Conservation (phyloP, 345 rosid genomes). For the Garcia nutans region DNA sequence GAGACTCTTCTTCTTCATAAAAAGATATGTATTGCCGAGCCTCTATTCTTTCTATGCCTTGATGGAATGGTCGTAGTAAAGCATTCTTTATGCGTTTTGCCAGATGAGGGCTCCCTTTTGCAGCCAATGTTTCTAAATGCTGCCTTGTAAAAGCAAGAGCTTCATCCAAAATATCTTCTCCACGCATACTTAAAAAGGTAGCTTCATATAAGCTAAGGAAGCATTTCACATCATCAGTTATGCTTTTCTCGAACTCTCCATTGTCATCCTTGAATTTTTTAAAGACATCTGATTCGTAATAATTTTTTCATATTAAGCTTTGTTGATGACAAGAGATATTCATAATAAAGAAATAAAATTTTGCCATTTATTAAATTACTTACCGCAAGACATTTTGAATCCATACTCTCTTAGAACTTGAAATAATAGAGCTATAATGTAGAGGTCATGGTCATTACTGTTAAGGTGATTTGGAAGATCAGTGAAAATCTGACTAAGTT, state of each 20-base stretch:
- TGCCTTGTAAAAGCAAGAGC: conserved; percentile 19
- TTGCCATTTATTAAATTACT: background rate
- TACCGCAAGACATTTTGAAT: background rate
- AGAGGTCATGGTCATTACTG: background rate
- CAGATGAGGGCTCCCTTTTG: background rate
- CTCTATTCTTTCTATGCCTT: background rate
- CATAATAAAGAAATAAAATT: too few species aligned
- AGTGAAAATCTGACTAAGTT: background rate
- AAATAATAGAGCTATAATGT: background rate
- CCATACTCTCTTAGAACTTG: background rate
- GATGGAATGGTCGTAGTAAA: background rate
- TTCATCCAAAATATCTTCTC: conserved; percentile 35
- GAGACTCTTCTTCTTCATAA: background rate
- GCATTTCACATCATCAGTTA: conserved; percentile 25
- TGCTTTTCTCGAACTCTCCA: conserved; percentile 21
- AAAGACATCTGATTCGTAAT: conserved; percentile 25
- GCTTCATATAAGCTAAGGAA: conserved; percentile 43
- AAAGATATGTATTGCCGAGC: background rate
- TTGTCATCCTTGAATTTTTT: conserved; percentile 24
- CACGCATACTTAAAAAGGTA: conserved; percentile 23
- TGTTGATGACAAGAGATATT: too few species aligned
- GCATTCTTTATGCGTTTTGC: background rate
- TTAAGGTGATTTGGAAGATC: background rate
- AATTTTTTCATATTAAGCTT: background rate
- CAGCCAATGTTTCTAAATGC: background rate